Conservation (phyloP, 163 green algal genomes). For the Volvox carteri region DNA sequence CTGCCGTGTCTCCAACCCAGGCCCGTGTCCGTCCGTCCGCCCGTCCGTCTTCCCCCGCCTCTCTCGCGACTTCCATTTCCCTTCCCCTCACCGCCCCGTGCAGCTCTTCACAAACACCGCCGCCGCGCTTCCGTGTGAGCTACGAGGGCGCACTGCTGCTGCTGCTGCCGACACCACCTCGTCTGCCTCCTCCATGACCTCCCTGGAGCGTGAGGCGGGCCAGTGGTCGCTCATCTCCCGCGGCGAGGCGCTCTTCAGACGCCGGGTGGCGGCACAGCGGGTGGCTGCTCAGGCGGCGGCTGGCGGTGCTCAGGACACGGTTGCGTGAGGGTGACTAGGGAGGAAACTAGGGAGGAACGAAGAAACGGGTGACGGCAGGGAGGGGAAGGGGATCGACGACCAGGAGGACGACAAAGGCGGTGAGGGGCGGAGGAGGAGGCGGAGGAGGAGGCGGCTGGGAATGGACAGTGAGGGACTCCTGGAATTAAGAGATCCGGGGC, state of each 20-base stretch:
- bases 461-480: too few relatives aligned
- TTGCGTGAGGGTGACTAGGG: too few relatives aligned
- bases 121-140: constrained; percentile 87
- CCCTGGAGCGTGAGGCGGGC: constrained; percentile 30
- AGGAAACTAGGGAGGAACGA: too few relatives aligned
- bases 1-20: not conserved
- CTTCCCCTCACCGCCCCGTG: not conserved
- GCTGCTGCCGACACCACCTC: not conserved
- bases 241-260: constrained; percentile 31
- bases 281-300: too few relatives aligned
- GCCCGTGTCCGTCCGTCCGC: not conserved
- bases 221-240: constrained; percentile 15
- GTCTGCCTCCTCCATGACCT: not conserved
- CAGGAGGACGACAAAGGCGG: too few relatives aligned
- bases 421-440: too few relatives aligned
- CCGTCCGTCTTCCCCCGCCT: not conserved
- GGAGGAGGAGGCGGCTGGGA: too few relatives aligned
- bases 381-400: too few relatives aligned
- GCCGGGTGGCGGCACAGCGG: constrained; percentile 45
- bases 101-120: constrained; percentile 95
- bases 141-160: constrained; percentile 65
- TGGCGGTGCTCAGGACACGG: too few relatives aligned
- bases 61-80: not conserved
- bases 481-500: too few relatives aligned
- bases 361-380: too few relatives aligned